These are phyloP conservation scores for Nicotiana undulata DNA, from an alignment of 257 asterid genomes.

Conservation along the genomic window DNA sequence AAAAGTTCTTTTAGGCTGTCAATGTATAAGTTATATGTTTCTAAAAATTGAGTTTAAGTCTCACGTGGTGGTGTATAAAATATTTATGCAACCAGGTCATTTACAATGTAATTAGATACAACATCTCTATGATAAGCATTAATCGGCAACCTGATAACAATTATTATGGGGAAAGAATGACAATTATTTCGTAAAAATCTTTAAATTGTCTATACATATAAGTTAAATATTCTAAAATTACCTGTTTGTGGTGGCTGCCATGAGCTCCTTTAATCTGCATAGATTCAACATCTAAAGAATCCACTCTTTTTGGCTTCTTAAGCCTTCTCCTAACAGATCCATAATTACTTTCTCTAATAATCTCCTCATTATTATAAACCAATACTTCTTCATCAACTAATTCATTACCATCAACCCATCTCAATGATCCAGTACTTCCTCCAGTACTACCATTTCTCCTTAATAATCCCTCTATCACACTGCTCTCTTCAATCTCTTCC, in stretches of 20 bases:
- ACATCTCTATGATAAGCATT: too few relatives aligned
- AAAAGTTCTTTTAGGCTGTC: too few relatives aligned
- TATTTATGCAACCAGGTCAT: too few relatives aligned
- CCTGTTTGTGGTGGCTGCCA: slow-evolving; percentile 27
- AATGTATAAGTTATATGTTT: too few relatives aligned
- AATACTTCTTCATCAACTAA: slow-evolving; percentile 53
- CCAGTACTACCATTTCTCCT: slow-evolving; percentile 34
- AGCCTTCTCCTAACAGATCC: slow-evolving; percentile 74
- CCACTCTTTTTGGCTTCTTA: slow-evolving; percentile 70
- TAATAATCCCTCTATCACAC: slow-evolving; percentile 33
- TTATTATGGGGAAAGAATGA: too few relatives aligned
- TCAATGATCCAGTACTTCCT: slow-evolving; percentile 41
- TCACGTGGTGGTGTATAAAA: too few relatives aligned
- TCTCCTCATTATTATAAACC: slow-evolving; percentile 39
- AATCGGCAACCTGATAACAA: too few relatives aligned
- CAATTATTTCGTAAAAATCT: too few relatives aligned
- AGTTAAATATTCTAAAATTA: too few relatives aligned
- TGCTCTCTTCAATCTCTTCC: slow-evolving; percentile 62
- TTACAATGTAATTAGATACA: too few relatives aligned
- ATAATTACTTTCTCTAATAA: slow-evolving; percentile 36
- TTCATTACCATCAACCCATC: slow-evolving; percentile 97
- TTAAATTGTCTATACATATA: too few relatives aligned
- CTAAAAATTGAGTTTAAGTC: too few relatives aligned
- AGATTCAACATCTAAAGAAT: slow-evolving; percentile 91
- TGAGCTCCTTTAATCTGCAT: slow-evolving; percentile 62